These are phyloP conservation scores for Sarocladiaceae sp. DNA, from an alignment of 2,329 filamentous ascomycete species.

Conservation along the genomic window DNA sequence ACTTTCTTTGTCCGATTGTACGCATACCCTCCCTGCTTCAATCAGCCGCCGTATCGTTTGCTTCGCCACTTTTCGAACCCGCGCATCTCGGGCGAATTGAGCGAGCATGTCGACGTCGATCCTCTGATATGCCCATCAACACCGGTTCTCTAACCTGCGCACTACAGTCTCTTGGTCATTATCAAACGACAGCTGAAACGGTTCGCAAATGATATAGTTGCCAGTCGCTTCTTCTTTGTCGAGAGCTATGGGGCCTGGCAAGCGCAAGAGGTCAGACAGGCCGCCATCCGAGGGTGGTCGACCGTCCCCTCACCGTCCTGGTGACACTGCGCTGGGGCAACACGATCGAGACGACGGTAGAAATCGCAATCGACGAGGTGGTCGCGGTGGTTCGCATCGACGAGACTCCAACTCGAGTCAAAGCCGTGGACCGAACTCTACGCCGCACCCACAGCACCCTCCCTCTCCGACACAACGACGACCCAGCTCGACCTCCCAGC, in stretches of 20 bases:
- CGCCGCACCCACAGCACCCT: not conserved
- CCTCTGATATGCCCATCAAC: not conserved
- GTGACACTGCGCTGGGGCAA: constrained; percentile 47
- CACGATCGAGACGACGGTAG: constrained; percentile 50
- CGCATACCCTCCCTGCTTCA: constrained; percentile 1
- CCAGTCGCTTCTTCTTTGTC: not conserved
- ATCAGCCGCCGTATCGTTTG: constrained; percentile 4
- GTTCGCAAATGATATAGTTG: constrained; percentile 3
- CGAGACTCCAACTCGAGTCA: constrained; percentile 10
- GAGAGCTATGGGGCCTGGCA: constrained; percentile 19
- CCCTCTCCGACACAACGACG: constrained; percentile 4
- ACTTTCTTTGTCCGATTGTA: constrained; percentile 7
- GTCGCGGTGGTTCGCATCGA: constrained; percentile 13
- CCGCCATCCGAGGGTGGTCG: constrained; percentile 42
- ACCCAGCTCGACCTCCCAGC: not conserved
- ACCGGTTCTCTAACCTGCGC: constrained; percentile 16
- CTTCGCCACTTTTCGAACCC: not conserved
- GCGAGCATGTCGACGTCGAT: constrained; percentile 5
- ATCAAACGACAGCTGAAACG: not conserved
- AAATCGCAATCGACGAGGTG: constrained; percentile 40
- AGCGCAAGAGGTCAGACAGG: constrained; percentile 53
- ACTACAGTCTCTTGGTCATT: constrained; percentile 1
- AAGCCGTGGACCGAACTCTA: not conserved
- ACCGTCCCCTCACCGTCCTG: constrained; percentile 57
- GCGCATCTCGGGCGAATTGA: not conserved